Percentiles rank a stretch among this genome's conserved stretches.
phyloP scores from a whole-genome alignment of 2,329 filamentous ascomycete genomes.

The Rosellinia necatrix region DNA sequence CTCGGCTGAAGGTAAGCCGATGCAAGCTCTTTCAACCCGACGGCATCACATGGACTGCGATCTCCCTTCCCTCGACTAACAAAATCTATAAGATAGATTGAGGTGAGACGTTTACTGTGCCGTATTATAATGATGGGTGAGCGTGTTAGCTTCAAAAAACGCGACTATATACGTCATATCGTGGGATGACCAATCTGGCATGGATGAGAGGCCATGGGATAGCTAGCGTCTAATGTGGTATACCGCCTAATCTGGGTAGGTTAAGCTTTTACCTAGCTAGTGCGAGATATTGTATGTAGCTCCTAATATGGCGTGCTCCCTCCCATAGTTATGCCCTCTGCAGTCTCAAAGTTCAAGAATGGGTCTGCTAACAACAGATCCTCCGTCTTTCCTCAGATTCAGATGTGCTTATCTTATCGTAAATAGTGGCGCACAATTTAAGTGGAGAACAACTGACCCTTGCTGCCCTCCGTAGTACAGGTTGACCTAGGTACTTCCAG shows the following conservation, averaged over 20 bases:
- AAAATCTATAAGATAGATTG: not conserved
- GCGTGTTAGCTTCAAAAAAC: conserved; percentile 16
- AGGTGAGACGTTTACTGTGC: not conserved
- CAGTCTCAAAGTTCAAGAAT: too few species aligned
- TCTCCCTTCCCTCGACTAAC: conserved; percentile 36
- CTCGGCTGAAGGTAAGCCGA: conserved; percentile 36
- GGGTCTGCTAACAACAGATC: too few species aligned
- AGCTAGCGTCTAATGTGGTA: conserved; percentile 19
- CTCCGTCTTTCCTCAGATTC: too few species aligned
- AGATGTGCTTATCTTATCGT: conserved; percentile 31
- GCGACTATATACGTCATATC: conserved; percentile 22
- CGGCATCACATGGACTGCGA: conserved; percentile 27
- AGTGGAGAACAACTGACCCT: too few species aligned
- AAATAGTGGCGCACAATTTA: not conserved
- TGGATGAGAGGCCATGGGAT: conserved; percentile 9
- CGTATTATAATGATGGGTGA: conserved; percentile 9
- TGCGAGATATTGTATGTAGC: conserved; percentile 29
- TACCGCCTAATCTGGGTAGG: conserved; percentile 28
- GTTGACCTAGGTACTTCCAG: conserved; percentile 7
- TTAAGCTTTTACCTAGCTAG: conserved; percentile 24
- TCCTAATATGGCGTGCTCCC: conserved; percentile 9
- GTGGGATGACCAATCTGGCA: conserved; percentile 18
- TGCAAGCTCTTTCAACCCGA: conserved; percentile 21
- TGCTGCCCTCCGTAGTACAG: too few species aligned
- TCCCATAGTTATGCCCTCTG: not conserved